Evolutionary conservation across 2,329 filamentous ascomycete genomes (phyloP), one percentile per base, ranked within the genome.

Genomic region (Colletotrichum godetiae): DNA sequence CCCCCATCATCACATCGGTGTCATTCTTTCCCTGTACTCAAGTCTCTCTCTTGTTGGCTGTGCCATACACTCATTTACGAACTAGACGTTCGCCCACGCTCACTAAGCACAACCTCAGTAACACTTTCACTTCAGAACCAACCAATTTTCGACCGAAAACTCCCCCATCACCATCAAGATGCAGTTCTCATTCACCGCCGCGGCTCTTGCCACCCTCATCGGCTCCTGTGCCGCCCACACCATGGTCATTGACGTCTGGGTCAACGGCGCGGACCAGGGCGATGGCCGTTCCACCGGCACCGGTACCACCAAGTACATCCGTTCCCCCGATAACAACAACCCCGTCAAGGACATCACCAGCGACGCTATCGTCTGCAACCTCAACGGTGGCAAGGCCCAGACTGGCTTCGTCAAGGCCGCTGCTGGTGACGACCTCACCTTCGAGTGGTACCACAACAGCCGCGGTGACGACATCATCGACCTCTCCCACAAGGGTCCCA

Each of bases 381-480:
- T 85, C 74, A 84, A 84, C 78, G 81, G 81, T 22, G 80, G 72
- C 66, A 82, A 78, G 55, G 77, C 82, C 52, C 83, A 78, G 13
- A 71, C 79, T 46, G 78, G 81, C 58, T 87, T 86, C 75, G 82
- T 84, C 75, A 76, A 79, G 35, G 84, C 85, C n/a, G 80, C 83
- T 6, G 85, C 85, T 19, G 88, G 88, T 73, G 86, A 87, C 76
- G 83, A 83, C 77, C 76, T 89, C 69, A 80, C 76, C 73, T 83
- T 86, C 76, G 84, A 88, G 79, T 89, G 86, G 87, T 85, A 85
- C 80, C 87, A 89, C 81, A 77, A 89, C 79, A 82, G 52, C 77
- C 84, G 86, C 57, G 77, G 77, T 72, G 86, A 89, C 79, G 87
- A 88, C 78, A 88, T 89, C 81, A 87, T 90, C 64, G 88, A 82